Evolutionary conservation across 2,329 filamentous ascomycete species (phyloP).

Genomic region (Parasarocladium wereldwijsianum): DNA sequence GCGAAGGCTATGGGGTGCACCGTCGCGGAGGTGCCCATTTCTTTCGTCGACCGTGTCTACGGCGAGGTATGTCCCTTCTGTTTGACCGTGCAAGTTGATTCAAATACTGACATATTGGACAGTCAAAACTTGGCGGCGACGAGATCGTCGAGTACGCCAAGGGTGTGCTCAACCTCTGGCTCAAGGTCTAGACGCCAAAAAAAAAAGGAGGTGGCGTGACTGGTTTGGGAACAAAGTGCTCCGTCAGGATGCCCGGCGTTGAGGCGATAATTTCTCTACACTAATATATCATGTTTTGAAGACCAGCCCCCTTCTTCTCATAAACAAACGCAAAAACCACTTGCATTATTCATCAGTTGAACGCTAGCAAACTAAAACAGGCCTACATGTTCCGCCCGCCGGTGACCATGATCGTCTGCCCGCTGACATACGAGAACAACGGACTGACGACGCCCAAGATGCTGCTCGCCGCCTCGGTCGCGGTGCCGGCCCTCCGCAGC

Average conservation of each 20-base stretch:
- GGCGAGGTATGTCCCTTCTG: too few relatives aligned
- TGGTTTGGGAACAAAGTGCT: slow-evolving; percentile 11
- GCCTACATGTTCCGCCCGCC: slow-evolving; percentile 51
- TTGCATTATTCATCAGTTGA: not conserved
- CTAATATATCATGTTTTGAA: too few relatives aligned
- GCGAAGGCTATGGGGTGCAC: slow-evolving; percentile 92
- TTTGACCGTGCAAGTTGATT: too few relatives aligned
- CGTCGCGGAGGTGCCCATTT: slow-evolving; percentile 91
- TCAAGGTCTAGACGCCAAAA: slow-evolving; percentile 46
- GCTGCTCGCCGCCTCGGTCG: slow-evolving; percentile 65
- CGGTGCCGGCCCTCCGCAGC: slow-evolving; percentile 58
- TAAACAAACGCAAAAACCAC: slow-evolving; percentile 6
- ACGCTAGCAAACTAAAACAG: too few relatives aligned
- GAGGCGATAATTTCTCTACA: too few relatives aligned
- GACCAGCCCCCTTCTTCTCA: slow-evolving; percentile 18
- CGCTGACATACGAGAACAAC: slow-evolving; percentile 69
- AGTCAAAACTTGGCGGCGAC: slow-evolving; percentile 60
- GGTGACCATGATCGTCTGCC: slow-evolving; percentile 78
- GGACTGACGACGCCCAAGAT: slow-evolving; percentile 71
- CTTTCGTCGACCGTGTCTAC: slow-evolving; percentile 88
- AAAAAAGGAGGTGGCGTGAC: slow-evolving; percentile 6
- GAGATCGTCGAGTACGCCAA: slow-evolving; percentile 97
- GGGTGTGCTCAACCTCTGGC: slow-evolving; percentile 63
- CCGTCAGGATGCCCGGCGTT: slow-evolving; percentile 15
- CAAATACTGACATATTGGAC: slow-evolving; percentile 20